Evolutionary conservation across 352 stramenopile genomes (phyloP), one percentile per base, ranked within the genome.

Genomic region (Lagenidium giganteum): DNA sequence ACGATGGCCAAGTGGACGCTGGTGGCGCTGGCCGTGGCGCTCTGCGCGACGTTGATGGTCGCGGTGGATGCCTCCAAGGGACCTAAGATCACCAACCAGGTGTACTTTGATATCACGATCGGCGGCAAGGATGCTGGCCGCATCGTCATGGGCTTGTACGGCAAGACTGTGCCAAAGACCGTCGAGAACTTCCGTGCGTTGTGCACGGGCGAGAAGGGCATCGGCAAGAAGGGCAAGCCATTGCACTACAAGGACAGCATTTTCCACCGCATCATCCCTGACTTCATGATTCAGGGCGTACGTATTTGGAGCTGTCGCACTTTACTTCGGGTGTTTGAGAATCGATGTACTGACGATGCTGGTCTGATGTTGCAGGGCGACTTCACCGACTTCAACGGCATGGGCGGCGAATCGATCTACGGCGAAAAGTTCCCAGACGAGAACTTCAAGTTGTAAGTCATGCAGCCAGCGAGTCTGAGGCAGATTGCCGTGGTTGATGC

Each of bases 221-320:
- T 94, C 26, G 95, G 93, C 39, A 80, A 78, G 42, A 89, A 68
- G 11, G 95, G 96, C 42, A 99, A 99, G 73, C 68, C 92, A 14
- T 69, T 99, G 17, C 92, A 98, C 70, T 99, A 96, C 78, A 98
- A 98, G 71, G 96, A 70, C 39, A 86, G 69, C 62, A 71, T 67
- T 14, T 99, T 99, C 72, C 96, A 99, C 82, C 82, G 96, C 48
- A 93, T 99, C 45, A 98, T 99, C 64, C 95, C 88, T 5, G 81
- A 95, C 59, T 96, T 96, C 42, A 96, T 95, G 89, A 62, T 85
- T 46, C 96, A 92, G 54, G 80, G 80, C 38, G 64, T 68, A 69
- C 47, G 63, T 74, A 3, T 12, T 24, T 18, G 9, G 17, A 23
- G 14, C 42, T 26, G 14, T 12, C 12, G 4, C 4, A n/a, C 17